Percentiles rank a stretch among this genome's conserved stretches.
These are phyloP conservation scores for Quercus phellos DNA, from an alignment of 331 rosid species.

Conservation along the genomic window DNA sequence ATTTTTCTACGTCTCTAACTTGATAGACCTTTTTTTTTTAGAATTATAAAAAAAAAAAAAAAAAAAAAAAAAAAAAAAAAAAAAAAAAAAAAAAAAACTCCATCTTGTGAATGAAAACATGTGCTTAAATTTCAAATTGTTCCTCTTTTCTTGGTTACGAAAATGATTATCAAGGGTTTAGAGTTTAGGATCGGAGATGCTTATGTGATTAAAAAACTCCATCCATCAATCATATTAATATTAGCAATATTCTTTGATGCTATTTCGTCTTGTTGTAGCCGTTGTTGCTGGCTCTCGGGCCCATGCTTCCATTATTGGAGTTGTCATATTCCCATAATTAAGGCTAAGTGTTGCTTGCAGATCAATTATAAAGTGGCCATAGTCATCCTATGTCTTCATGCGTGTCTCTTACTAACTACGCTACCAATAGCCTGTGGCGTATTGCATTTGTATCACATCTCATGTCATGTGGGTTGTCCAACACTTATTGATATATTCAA, in stretches of 20 bases:
- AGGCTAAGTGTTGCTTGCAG: neutral
- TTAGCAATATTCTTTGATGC: neutral
- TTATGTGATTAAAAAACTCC: neutral
- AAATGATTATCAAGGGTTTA: too few species aligned
- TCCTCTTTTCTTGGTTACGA: too few species aligned
- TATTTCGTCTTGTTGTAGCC: neutral
- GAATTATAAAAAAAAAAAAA: too few species aligned
- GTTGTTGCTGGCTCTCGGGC: neutral
- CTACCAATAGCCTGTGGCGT: neutral
- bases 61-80: too few species aligned
- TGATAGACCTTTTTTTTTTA: too few species aligned
- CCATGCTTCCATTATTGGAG: neutral
- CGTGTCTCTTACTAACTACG: neutral
- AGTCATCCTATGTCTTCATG: neutral
- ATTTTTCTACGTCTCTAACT: too few species aligned
- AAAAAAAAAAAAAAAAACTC: too few species aligned
- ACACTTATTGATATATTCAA: too few species aligned
- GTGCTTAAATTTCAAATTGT: too few species aligned
- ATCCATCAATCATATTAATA: neutral
- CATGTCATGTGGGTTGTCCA: neutral
- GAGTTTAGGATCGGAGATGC: too few species aligned
- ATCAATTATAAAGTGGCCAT: neutral
- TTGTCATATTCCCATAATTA: neutral
- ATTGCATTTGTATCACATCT: neutral
- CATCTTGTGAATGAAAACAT: too few species aligned